Evolutionary conservation across 306 rosid genomes (phyloP).

Genomic region (Rosa chinensis): DNA sequence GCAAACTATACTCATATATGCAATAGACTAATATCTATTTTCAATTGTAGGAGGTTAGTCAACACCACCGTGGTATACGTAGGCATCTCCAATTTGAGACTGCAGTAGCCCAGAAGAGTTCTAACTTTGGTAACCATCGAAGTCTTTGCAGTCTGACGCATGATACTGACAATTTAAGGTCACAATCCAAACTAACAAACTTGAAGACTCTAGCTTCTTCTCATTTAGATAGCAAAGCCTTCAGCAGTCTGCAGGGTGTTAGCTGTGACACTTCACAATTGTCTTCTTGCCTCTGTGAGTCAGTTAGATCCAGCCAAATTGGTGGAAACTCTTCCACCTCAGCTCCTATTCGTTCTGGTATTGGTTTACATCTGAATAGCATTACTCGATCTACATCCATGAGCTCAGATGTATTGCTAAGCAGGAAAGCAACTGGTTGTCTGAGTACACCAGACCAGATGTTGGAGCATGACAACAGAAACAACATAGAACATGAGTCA

Average conservation of each 20-base stretch:
- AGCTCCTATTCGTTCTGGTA: neutral
- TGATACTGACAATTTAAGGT: constrained; percentile 1
- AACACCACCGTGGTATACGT: constrained; percentile 19
- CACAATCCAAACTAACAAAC: constrained; percentile 1
- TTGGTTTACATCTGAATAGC: constrained; percentile 24
- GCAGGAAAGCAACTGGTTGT: constrained; percentile 3
- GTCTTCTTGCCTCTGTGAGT: constrained; percentile 3
- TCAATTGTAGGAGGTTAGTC: constrained; percentile 12
- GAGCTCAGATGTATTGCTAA: neutral
- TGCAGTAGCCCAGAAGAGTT: constrained; percentile 3
- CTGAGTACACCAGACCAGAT: neutral
- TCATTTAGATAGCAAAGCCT: neutral
- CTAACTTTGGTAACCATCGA: neutral
- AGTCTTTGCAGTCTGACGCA: constrained; percentile 9
- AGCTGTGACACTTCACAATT: neutral
- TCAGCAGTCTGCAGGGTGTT: constrained; percentile 3
- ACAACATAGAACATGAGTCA: neutral
- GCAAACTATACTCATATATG: neutral
- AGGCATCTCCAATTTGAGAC: constrained; percentile 35
- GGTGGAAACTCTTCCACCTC: constrained; percentile 10
- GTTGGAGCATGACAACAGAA: neutral
- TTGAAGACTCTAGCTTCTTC: neutral
- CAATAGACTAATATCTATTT: constrained; percentile 4
- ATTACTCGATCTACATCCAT: constrained; percentile 11
- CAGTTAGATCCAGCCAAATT: constrained; percentile 3